A percentile compares a stretch with the other conserved stretches of the same genome.
These are phyloP conservation scores for Mycena galericulata DNA, from an alignment of 768 basidiomycete species.

Conservation along the genomic window DNA sequence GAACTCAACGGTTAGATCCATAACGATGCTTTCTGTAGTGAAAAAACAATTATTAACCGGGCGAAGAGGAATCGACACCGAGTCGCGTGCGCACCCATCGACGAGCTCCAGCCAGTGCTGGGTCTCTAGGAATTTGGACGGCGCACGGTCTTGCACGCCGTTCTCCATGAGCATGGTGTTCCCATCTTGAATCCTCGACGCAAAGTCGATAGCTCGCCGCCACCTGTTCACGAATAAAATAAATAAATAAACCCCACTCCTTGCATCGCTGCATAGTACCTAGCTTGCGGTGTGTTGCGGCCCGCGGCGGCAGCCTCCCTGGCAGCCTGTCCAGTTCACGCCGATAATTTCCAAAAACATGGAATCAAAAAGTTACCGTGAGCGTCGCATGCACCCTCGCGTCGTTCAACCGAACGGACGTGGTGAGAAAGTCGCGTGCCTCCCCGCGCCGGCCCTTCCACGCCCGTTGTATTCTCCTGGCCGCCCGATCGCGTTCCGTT, in stretches of 20 bases:
- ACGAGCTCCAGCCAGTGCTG: constrained; percentile 76
- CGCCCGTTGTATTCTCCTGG: constrained; percentile 51
- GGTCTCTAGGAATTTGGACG: constrained; percentile 63
- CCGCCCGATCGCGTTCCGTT: constrained; percentile 42
- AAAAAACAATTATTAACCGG: too few species aligned
- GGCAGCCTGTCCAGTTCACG: constrained; percentile 44
- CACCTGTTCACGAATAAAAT: constrained; percentile 39
- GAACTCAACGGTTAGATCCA: constrained; percentile 67
- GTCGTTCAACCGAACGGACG: constrained; percentile 52
- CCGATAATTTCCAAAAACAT: neutral
- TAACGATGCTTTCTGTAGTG: constrained; percentile 70
- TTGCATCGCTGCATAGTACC: constrained; percentile 33
- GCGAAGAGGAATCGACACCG: too few species aligned
- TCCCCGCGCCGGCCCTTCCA: constrained; percentile 48
- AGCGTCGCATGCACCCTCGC: constrained; percentile 51
- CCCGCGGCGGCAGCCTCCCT: constrained; percentile 57
- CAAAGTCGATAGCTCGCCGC: constrained; percentile 59
- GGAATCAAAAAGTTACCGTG: constrained; percentile 41
- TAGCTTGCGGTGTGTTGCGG: constrained; percentile 56
- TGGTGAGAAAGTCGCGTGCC: constrained; percentile 43
- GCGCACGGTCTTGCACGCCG: constrained; percentile 46
- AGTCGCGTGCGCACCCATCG: constrained; percentile 55
- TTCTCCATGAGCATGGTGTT: constrained; percentile 50
- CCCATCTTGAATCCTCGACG: constrained; percentile 56
- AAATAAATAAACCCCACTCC: too few species aligned